phyloP scores from a whole-genome alignment of 441 rosid species.

The Gossypium trilobum region DNA sequence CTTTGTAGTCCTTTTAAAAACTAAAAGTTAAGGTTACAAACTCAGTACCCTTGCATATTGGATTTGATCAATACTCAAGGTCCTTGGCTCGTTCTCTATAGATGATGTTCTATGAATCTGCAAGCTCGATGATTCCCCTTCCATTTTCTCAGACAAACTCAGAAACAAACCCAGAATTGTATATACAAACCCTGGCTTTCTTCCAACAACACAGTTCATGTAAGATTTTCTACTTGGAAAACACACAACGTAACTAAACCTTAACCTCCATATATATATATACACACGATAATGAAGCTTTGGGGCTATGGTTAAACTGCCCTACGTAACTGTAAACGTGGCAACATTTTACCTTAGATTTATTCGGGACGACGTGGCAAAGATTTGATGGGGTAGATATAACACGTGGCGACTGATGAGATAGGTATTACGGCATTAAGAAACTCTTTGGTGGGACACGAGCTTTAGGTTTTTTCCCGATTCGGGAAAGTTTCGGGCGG shows the following conservation, averaged over 20 bases:
- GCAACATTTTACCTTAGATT: not conserved
- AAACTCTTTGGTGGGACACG: not conserved
- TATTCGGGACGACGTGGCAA: constrained; percentile 4
- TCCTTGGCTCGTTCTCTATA: constrained; percentile 43
- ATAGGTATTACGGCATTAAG: not conserved
- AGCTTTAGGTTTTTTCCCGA: not conserved
- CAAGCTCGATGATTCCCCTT: constrained; percentile 1
- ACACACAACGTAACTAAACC: not conserved
- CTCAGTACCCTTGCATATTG: constrained; percentile 37
- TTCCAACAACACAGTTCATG: not conserved
- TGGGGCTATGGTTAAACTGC: not conserved
- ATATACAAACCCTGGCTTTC: not conserved
- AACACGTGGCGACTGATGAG: constrained; percentile 9
- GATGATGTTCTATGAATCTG: constrained; percentile 35
- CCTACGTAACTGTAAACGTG: constrained; percentile 23
- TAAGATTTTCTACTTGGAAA: not conserved
- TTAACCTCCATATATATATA: not conserved
- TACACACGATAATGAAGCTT: not conserved
- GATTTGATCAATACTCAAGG: constrained; percentile 30
- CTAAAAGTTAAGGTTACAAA: too few relatives aligned
- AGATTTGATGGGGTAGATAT: not conserved
- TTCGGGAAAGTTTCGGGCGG: not conserved
- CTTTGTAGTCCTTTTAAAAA: too few relatives aligned
- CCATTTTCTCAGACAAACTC: constrained; percentile 5
- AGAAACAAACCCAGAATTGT: too few relatives aligned